Evolutionary conservation across 2,329 filamentous ascomycete genomes (phyloP), one percentile per base, ranked within the genome.

Genomic region (Colletotrichum magnum): DNA sequence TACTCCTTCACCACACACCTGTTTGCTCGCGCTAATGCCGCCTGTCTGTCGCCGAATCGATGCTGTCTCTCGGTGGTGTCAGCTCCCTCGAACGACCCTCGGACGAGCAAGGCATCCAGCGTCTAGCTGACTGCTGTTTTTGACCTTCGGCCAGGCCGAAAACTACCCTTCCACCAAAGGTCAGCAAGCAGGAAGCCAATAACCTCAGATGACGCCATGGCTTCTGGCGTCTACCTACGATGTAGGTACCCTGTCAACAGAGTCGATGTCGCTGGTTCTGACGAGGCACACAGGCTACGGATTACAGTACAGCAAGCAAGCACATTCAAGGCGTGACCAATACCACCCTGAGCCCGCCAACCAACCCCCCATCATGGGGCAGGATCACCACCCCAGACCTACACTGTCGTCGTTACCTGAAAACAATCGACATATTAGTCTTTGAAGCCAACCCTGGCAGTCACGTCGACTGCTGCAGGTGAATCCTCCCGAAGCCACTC

Each of bases 321-420:
- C 56, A n/a, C 36, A 13, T 10, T 18, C 9, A 32, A 16, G 18
- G n/a, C 53, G 13, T 13, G 21, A 47, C 47, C 65, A 58, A 58
- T 58, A n/a, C 21, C 16, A 10, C n/a, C 16, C 36, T 28, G 39
- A n/a, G 39, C 53, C 26, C 18, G 13, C 59, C 53, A 58, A 21
- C 58, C 64, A 63, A 16, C 15, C 50, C n/a, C 51, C 39, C 41
- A 7, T 24, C 41, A 39, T 36, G 7, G 32, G 32, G 32, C 21
- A 58, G 60, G 53, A 68, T 59, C 7, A 28, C n/a, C 47, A 41
- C 53, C 65, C 65, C 13, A 15, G 60, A 13, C 15, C 28, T 51
- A 28, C 7, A 26, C 18, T 53, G 21, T 15, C 15, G 15, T 39
- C 24, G 51, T 43, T 64, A 54, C 58, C 5, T 59, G 28, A 41